Evolutionary conservation across 1,284 basidiomycete species (phyloP), one percentile per base, ranked within the genome.

Genomic region (Microbotryum intermedium): DNA sequence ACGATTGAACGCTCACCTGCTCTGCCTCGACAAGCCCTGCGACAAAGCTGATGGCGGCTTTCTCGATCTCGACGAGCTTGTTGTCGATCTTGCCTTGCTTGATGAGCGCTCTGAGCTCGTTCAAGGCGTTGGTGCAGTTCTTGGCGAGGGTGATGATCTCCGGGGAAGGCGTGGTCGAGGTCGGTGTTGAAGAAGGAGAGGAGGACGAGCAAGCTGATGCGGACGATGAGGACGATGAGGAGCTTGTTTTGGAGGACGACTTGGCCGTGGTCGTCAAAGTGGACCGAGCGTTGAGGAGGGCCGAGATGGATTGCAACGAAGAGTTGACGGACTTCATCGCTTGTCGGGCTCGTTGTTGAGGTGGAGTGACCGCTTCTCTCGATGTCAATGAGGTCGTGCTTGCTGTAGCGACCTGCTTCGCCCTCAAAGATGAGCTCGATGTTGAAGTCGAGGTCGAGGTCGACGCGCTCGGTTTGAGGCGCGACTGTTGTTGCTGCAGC

Each of bases 11-110:
- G n/a, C 66, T 45, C 21, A 67, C 66, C 45, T 65, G 8, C 34
- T 86, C 84, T 52, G 87, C 72, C 29, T 78, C 69, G 20, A 87
- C 75, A 0, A 88, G 73, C 70, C 86, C 87, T 11, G 80, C 82
- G 7, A 82, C 71, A 5, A 87, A 74, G 62, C 82, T 84, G 53
- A 79, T 79, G 1, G 84, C 85, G 0, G 84, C 85, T 45, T 84
- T 78, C 72, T 88, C 87, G 4, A 87, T 78, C 67, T 88, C 84
- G 20, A 85, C 50, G 43, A 43, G 21, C n/a, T 62, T 61, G 39
- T 55, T 47, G 18, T 23, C 55, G 25, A 63, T 44, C 10, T 28
- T 21, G 2, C 61, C 46, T 23, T 65, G 60, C 20, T 74, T 68
- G 5, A 74, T 73, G 16, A 76, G 74, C 20, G 72, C 70, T 23